Base-by-base conservation (phyloP, 2,329 filamentous ascomycete species). In the Trematosphaeria pertusa region DNA sequence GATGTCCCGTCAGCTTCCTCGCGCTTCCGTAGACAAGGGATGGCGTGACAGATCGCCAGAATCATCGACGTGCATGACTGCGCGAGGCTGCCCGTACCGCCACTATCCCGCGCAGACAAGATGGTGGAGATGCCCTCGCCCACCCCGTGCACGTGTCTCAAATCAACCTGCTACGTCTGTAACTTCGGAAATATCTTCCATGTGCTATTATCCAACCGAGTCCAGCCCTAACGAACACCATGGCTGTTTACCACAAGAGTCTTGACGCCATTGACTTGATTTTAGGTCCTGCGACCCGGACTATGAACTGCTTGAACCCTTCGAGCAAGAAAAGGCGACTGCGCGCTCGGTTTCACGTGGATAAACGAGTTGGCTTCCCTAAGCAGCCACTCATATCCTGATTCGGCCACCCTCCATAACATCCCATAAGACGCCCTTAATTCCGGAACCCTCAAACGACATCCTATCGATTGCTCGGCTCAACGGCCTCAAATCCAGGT, bases 171-270 rank as follows among this genome's bases (percentile, higher is more conserved):
- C 7, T 35, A 21, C 28, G 17, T 20, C n/a, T 35, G 21, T 35
- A 34, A 28, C 24, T 28, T 12, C 7, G 35, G 39, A 15, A 33
- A 7, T 22, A 35, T 24, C 38, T 5, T n/a, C 18, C 17, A 15
- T 24, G 14, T 42, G 24, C 15, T 26, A 48, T 49, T 52, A 52
- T 37, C 46, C 42, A 49, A 42, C 46, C 50, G 46, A 49, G 30
- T 33, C 37, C 14, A 37, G 28, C 8, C 6, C 6, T n/a, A 26
- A 14, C 37, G 15, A 30, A 26, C n/a, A 24, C 9, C 11, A 28
- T 28, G 12, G 24, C 12, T 12, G 24, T 12, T 28, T 7, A 28
- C 24, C 8, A 28, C 24, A 28, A 7, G 24, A 28, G 7, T 28
- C 24, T 7, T 7, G 12, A 7, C 24, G 24, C 24, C 24, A 28